phyloP scores from a whole-genome alignment of 441 rosid genomes.

The Populus tomentosa region DNA sequence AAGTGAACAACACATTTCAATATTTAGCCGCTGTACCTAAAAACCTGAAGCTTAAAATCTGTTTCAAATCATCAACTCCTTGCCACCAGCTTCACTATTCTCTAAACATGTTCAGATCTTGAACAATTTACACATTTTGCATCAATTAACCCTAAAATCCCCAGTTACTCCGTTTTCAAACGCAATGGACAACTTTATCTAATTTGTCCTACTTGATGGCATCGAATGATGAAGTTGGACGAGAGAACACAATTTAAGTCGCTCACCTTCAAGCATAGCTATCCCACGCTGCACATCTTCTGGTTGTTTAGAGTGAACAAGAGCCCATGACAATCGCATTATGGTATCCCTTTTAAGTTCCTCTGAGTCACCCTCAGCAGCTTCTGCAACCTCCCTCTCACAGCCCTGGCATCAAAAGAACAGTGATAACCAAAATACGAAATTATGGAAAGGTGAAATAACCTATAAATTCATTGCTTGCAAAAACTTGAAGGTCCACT shows the following conservation, averaged over 20 bases:
- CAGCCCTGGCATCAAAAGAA: slow-evolving; percentile 48
- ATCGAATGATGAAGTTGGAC: background rate
- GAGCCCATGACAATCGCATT: slow-evolving; percentile 95
- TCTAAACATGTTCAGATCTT: background rate
- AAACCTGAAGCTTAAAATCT: background rate
- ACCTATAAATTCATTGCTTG: background rate
- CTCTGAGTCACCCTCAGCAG: slow-evolving; percentile 44
- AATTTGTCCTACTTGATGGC: background rate
- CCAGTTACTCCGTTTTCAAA: background rate
- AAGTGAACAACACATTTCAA: background rate
- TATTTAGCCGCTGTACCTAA: background rate
- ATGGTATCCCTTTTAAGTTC: slow-evolving; percentile 56
- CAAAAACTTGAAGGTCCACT: background rate
- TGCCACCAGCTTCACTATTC: background rate
- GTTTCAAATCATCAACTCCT: background rate
- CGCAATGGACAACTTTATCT: background rate
- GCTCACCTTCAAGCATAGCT: slow-evolving; percentile 84
- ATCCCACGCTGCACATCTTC: slow-evolving; percentile 92
- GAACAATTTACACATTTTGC: background rate
- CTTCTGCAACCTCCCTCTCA: slow-evolving; percentile 73
- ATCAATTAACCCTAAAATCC: background rate
- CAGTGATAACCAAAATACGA: background rate
- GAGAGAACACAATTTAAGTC: background rate
- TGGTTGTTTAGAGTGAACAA: slow-evolving; percentile 71
- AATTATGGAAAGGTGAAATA: background rate